These are phyloP conservation scores for Smallanthus sonchifolius DNA, from an alignment of 129 eudicot species.

Conservation along the genomic window DNA sequence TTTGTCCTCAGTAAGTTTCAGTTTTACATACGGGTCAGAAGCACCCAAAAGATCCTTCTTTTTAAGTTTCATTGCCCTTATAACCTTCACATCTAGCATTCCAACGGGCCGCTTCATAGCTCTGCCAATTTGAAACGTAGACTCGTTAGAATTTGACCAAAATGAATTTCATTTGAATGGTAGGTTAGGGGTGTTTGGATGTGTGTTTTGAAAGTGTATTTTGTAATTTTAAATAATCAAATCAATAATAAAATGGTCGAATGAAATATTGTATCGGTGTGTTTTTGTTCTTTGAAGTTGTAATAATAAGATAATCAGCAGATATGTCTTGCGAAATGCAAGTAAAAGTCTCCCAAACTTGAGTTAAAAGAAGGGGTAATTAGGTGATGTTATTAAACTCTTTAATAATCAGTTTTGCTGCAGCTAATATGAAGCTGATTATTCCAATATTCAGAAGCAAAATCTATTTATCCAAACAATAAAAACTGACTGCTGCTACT, in stretches of 20 bases:
- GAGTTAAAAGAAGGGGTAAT: not conserved
- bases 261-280: not conserved
- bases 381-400: not conserved
- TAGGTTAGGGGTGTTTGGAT: not conserved
- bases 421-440: not conserved
- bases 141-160: not conserved
- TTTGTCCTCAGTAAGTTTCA: constrained; percentile 72
- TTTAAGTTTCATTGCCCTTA: constrained; percentile 74
- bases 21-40: constrained; percentile 79
- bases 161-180: not conserved
- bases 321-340: not conserved
- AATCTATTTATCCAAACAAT: not conserved
- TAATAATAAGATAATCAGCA: not conserved
- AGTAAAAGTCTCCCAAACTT: too few species aligned
- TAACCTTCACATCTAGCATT: constrained; percentile 63
- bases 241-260: not conserved
- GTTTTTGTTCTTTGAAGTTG: not conserved
- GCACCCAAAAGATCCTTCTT: constrained; percentile 83
- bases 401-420: not conserved
- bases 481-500: not conserved
- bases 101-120: constrained; percentile 88
- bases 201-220: not conserved
- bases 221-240: not conserved
- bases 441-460: not conserved
- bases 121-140: constrained; percentile 32